Evolutionary conservation across 257 asterid species (phyloP).

Genomic region (Rhazya stricta): DNA sequence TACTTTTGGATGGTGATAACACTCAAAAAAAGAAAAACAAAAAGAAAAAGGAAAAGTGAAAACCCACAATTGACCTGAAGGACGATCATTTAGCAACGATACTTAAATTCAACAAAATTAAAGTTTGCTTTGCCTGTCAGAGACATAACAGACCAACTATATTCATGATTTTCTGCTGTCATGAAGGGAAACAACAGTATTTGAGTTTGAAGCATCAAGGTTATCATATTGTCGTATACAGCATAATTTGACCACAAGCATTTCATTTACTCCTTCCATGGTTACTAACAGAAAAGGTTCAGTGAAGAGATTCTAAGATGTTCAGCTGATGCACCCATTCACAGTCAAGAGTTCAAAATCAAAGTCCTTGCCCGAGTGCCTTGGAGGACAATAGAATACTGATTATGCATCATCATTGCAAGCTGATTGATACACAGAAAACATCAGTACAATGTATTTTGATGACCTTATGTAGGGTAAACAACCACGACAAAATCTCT

Average conservation of each 20-base stretch:
- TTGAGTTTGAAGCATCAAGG: not conserved
- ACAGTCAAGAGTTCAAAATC: constrained; percentile 25
- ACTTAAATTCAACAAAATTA: not conserved
- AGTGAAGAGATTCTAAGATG: not conserved
- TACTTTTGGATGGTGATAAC: not conserved
- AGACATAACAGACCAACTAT: not conserved
- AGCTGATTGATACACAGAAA: constrained; percentile 42
- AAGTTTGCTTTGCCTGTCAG: not conserved
- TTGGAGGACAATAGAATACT: constrained; percentile 26
- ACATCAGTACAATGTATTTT: constrained; percentile 26
- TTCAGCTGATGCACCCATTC: constrained; percentile 10
- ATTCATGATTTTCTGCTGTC: not conserved
- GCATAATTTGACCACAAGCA: not conserved
- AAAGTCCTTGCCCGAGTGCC: constrained; percentile 35
- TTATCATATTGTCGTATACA: not conserved
- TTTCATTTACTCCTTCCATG: not conserved
- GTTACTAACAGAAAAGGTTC: not conserved
- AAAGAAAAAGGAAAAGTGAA: too few relatives aligned
- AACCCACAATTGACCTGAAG: not conserved
- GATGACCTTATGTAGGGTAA: not conserved
- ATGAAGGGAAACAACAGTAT: not conserved
- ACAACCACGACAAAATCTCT: not conserved
- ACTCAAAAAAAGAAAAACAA: too few relatives aligned
- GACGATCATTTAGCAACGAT: not conserved
- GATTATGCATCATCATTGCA: constrained; percentile 56